phyloP scores from a whole-genome alignment of 192 early-diverging fungal species.

The Tieghemiomyces parasiticus region DNA sequence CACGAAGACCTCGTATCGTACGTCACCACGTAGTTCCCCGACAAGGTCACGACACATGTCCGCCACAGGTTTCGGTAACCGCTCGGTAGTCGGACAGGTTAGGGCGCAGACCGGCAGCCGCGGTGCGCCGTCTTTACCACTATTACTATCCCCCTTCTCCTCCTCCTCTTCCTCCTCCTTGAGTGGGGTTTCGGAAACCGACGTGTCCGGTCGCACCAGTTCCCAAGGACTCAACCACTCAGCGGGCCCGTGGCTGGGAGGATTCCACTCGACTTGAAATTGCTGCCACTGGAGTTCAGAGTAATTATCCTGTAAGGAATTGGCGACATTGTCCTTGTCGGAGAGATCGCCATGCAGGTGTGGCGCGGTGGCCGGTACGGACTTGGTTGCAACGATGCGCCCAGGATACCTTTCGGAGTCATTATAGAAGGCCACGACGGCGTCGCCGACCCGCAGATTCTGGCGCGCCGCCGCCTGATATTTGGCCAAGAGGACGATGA shows the following conservation, averaged over 20 bases:
- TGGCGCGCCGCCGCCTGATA: conserved; percentile 41
- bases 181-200: background rate
- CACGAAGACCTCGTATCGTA: conserved; percentile 40
- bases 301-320: no score
- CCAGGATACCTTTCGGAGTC: conserved; percentile 40
- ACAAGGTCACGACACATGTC: conserved; percentile 28
- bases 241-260: background rate
- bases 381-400: conserved; percentile 31
- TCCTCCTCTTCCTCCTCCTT: conserved; percentile 9
- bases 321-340: conserved; percentile 21
- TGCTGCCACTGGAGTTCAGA: no score
- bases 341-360: conserved; percentile 18
- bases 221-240: conserved; percentile 34
- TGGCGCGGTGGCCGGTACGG: conserved; percentile 22
- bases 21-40: conserved; percentile 18
- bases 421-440: conserved; percentile 47
- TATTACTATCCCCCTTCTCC: conserved; percentile 21
- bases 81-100: conserved; percentile 8
- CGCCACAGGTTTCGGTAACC: conserved; percentile 16
- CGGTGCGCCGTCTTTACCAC: conserved; percentile 19
- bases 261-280: conserved; percentile 23
- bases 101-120: background rate
- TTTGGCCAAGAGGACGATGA: conserved; percentile 43
- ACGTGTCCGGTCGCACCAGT: conserved; percentile 4
- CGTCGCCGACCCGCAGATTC: conserved; percentile 27